phyloP scores from a whole-genome alignment of 768 basidiomycete genomes.

The Asterophora parasitica region DNA sequence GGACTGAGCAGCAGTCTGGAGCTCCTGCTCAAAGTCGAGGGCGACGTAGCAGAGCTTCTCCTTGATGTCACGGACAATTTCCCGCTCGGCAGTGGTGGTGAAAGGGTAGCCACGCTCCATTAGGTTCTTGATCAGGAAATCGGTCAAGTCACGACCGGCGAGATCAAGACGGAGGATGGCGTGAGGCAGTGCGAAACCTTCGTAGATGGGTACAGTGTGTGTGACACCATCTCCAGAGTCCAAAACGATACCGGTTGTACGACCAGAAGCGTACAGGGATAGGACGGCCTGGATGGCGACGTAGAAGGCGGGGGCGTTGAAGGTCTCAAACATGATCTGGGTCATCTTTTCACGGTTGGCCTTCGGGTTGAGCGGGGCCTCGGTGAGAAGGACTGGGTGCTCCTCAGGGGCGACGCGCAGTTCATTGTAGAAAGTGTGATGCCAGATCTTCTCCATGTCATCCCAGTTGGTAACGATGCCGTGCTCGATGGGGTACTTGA shows the following conservation, averaged over 20 bases:
- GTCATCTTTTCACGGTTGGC: conserved; percentile 93
- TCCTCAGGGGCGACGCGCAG: conserved; percentile 91
- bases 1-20: conserved; percentile 85
- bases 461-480: conserved; percentile 98
- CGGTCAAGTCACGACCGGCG: conserved; percentile 90
- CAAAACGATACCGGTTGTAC: conserved; percentile 91
- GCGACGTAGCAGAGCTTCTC: conserved; percentile 96
- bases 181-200: conserved; percentile 89
- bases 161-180: conserved; percentile 91
- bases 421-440: conserved; percentile 96
- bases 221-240: conserved; percentile 97
- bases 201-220: conserved; percentile 96
- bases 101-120: conserved; percentile 92
- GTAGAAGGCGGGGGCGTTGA: conserved; percentile 91
- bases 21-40: conserved; percentile 90
- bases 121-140: conserved; percentile 76
- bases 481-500: conserved; percentile 94
- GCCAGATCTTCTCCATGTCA: conserved; percentile 99
- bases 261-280: conserved; percentile 89
- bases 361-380: conserved; percentile 91
- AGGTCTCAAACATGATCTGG: conserved; percentile 96
- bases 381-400: conserved; percentile 88
- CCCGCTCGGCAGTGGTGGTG: conserved; percentile 89
- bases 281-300: conserved; percentile 90
- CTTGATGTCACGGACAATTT: conserved; percentile 97